Conservation (phyloP, 805 yeast genomes). For the Kluyveromyces lactis region DNA sequence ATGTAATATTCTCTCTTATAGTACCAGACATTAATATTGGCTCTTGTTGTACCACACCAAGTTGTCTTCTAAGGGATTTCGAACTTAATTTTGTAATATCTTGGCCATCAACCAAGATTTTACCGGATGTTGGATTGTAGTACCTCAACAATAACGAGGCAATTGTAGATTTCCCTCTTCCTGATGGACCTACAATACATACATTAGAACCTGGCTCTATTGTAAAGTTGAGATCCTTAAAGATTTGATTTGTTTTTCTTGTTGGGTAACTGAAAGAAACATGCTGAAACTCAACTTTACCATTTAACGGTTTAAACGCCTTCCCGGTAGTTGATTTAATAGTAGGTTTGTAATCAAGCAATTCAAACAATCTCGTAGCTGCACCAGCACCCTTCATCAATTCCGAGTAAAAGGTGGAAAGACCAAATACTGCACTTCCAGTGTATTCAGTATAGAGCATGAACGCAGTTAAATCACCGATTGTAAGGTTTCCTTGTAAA, state of each 20-base stretch:
- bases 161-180: slow-evolving; percentile 85
- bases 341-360: slow-evolving; percentile 66
- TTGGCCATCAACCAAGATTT: slow-evolving; percentile 41
- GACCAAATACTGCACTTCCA: slow-evolving; percentile 81
- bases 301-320: slow-evolving; percentile 31
- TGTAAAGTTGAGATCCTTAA: slow-evolving; percentile 40
- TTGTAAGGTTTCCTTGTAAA: slow-evolving; percentile 58
- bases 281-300: slow-evolving; percentile 52
- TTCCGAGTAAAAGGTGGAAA: slow-evolving; percentile 91
- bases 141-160: slow-evolving; percentile 50
- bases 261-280: slow-evolving; percentile 82
- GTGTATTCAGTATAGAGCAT: slow-evolving; percentile 94
- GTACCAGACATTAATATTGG: slow-evolving; percentile 76
- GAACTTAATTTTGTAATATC: slow-evolving; percentile 43
- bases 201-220: slow-evolving; percentile 51
- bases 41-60: slow-evolving; percentile 73
- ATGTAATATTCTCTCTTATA: slow-evolving; percentile 65
- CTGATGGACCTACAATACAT: slow-evolving; percentile 81
- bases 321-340: slow-evolving; percentile 61
- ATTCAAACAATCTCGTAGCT: slow-evolving; percentile 83
- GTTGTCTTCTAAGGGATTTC: slow-evolving; percentile 44
- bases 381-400: slow-evolving; percentile 98
- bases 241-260: slow-evolving; percentile 56
- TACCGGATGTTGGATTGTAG: slow-evolving; percentile 41
- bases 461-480: slow-evolving; percentile 90